Evolutionary conservation across 1,284 basidiomycete species (phyloP).

Genomic region (Quambalaria eucalypti): DNA sequence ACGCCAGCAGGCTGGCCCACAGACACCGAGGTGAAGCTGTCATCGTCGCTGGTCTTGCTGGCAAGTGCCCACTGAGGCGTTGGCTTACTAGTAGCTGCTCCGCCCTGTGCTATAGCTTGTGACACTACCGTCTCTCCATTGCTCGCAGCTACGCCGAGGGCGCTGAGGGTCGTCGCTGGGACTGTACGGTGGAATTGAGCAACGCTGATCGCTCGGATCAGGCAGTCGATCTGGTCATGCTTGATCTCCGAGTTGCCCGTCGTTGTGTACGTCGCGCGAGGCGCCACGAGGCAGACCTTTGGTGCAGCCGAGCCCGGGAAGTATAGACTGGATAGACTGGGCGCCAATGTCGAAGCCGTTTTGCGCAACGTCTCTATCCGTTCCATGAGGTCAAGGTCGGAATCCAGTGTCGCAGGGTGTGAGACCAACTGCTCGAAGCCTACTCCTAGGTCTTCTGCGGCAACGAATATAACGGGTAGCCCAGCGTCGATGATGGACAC

Average conservation of each 20-base stretch:
- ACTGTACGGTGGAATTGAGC: conserved; percentile 35
- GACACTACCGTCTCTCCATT: conserved; percentile 3
- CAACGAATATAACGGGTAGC: conserved; percentile 37
- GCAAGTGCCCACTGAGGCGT: conserved; percentile 16
- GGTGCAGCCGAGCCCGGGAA: conserved; percentile 26
- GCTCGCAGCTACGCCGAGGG: conserved; percentile 17
- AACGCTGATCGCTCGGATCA: conserved; percentile 34
- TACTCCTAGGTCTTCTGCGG: conserved; percentile 13
- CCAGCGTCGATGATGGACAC: conserved; percentile 38
- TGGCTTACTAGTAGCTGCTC: conserved; percentile 1
- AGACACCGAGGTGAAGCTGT: conserved; percentile 16
- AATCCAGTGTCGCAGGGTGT: conserved; percentile 25
- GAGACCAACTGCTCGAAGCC: conserved; percentile 5
- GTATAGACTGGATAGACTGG: conserved; percentile 12
- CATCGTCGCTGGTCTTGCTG: background rate
- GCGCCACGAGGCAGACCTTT: conserved; percentile 42
- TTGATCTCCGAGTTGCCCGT: conserved; percentile 18
- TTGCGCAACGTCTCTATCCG: conserved; percentile 25
- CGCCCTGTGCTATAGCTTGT: conserved; percentile 7
- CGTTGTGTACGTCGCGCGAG: conserved; percentile 19
- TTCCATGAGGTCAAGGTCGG: conserved; percentile 15
- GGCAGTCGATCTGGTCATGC: conserved; percentile 19
- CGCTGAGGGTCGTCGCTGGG: conserved; percentile 25
- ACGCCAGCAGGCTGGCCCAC: conserved; percentile 43
- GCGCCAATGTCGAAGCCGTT: conserved; percentile 15